A percentile compares a stretch with the other conserved stretches of the same genome.
Conservation (phyloP, 495 filamentous ascomycete species). For the Glonium stellatum region DNA sequence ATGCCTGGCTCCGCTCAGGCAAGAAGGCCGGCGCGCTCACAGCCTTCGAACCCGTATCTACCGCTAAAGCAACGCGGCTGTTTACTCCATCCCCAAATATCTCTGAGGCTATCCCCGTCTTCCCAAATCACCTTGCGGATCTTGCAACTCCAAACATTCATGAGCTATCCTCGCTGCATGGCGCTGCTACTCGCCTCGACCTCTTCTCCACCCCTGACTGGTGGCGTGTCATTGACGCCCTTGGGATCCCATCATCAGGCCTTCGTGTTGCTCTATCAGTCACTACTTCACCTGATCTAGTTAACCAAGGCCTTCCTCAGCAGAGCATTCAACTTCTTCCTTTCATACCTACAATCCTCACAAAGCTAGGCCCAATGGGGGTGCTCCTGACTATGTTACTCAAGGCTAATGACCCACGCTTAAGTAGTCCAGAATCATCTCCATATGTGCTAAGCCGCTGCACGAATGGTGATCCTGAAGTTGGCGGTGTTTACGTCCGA, state of each 20-base stretch:
- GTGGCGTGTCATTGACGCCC: slow-evolving; percentile 71
- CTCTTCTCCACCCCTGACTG: slow-evolving; percentile 64
- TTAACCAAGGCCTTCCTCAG: slow-evolving; percentile 76
- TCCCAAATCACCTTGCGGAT: slow-evolving; percentile 57
- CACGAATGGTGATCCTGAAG: slow-evolving; percentile 40
- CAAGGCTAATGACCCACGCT: slow-evolving; percentile 51
- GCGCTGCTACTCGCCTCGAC: slow-evolving; percentile 51
- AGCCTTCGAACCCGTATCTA: slow-evolving; percentile 90
- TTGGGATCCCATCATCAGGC: slow-evolving; percentile 57
- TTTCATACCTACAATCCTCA: slow-evolving; percentile 73
- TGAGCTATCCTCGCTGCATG: slow-evolving; percentile 73
- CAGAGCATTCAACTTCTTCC: slow-evolving; percentile 80
- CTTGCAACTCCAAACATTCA: slow-evolving; percentile 75
- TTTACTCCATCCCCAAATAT: slow-evolving; percentile 39
- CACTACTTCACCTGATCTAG: slow-evolving; percentile 53
- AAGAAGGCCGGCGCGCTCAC: slow-evolving; percentile 48
- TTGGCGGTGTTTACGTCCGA: slow-evolving; percentile 82
- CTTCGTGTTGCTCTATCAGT: slow-evolving; percentile 56
- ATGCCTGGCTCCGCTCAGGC: slow-evolving; percentile 55
- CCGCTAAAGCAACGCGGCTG: slow-evolving; percentile 63
- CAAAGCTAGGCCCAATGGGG: slow-evolving; percentile 76
- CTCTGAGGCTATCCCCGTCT: slow-evolving; percentile 34
- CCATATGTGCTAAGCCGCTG: slow-evolving; percentile 61
- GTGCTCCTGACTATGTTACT: slow-evolving; percentile 71
- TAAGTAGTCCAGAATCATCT: slow-evolving; percentile 53